Base-by-base conservation (phyloP, 2,329 filamentous ascomycete genomes). In the Tolypocladium tropicale region DNA sequence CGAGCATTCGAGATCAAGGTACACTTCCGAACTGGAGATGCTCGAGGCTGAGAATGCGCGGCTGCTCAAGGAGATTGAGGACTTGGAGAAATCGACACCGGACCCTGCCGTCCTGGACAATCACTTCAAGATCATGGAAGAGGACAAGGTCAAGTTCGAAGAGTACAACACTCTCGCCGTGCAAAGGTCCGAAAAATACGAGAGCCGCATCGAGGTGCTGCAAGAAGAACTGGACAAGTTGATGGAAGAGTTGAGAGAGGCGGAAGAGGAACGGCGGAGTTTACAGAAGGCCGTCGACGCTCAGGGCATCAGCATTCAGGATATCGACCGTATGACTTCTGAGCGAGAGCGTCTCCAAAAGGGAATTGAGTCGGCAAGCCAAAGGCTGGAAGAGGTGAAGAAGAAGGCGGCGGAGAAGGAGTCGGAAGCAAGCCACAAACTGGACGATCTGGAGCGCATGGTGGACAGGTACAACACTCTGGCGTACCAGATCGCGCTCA, bases 261-360 rank as follows among this genome's bases (percentile, higher is more conserved):
- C 88, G 0, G 92, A 97, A 61, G 85, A 88, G 18, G 94, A 99
- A 70, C 84, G 90, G 59, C 76, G 83, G 46, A 80, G 81, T 33
- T 79, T 99, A 11, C 93, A 97, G 69, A 85, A 87, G 57, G 85
- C 88, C 33, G 91, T 99, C 32, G 94, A 97, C 70, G 86, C 88
- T 63, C 90, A 95, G 68, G 94, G 94, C 2, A 92, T 99, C 69
- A 95, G 91, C 65, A 95, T 96, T 74, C 89, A 94, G 74, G 94
- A 99, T 80, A 97, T 99, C 68, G 94, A 99, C 79, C 90, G 94
- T 71, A 96, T 99, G 93, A 96, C 91, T 63, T 86, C 89, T 37
- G 94, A 99, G 70, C 86, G 92, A 54, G 94, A 99, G 66, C 85
- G 94, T 51, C 80, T 99, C n/a, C 90, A 95, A 61, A 92, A 88